These are phyloP conservation scores for Chytriomyces confervae DNA, from an alignment of 192 early-diverging fungal species.

Conservation along the genomic window DNA sequence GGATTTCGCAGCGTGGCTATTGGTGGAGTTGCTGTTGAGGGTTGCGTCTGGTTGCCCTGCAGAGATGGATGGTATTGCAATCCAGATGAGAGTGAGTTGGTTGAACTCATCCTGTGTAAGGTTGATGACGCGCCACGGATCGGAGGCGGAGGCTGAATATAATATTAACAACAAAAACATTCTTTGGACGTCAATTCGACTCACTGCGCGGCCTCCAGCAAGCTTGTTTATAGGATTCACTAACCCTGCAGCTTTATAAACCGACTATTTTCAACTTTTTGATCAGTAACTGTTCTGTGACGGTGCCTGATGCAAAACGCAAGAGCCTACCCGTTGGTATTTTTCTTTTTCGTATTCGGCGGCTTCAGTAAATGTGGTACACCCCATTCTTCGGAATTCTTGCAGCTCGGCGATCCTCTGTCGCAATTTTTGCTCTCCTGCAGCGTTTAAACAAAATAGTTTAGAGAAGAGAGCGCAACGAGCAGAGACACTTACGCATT, in stretches of 20 bases:
- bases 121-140: neutral
- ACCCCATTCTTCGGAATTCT: constrained; percentile 89
- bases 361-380: constrained; percentile 75
- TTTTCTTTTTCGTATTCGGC: constrained; percentile 70
- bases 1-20: neutral
- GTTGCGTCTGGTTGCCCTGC: too few relatives aligned
- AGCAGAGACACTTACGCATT: constrained; percentile 48
- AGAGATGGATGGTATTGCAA: too few relatives aligned
- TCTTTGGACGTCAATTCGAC: too few relatives aligned
- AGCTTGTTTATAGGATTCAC: too few relatives aligned
- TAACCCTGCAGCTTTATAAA: too few relatives aligned
- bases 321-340: constrained; percentile 30
- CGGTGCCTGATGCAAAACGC: too few relatives aligned
- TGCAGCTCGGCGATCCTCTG: constrained; percentile 84
- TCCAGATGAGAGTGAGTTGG: neutral
- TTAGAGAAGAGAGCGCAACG: neutral
- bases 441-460: neutral
- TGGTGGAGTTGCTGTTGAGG: constrained; percentile 2
- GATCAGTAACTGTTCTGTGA: too few relatives aligned
- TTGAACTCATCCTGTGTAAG: neutral
- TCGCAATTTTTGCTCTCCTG: constrained; percentile 78
- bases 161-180: too few relatives aligned
- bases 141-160: neutral
- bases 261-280: too few relatives aligned
- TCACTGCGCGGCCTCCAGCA: too few relatives aligned